Percentiles rank a stretch among this genome's conserved stretches.
Conservation (phyloP, 495 filamentous ascomycete genomes). For the Tuber aestivum region DNA sequence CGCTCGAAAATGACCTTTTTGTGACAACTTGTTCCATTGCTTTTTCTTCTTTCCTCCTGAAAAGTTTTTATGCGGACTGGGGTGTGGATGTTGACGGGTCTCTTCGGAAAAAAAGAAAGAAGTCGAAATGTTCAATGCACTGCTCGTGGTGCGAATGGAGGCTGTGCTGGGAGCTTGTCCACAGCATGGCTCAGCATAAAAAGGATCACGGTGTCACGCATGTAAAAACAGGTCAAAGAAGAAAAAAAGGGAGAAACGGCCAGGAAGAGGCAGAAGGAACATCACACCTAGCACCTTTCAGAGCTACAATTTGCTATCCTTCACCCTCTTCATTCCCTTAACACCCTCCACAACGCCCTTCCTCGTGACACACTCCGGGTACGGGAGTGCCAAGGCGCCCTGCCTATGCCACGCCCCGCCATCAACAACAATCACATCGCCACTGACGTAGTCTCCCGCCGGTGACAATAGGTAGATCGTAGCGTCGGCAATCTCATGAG, state of each 20-base stretch:
- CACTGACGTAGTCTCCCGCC: conserved; percentile 76
- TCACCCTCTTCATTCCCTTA: conserved; percentile 27
- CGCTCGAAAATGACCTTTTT: neutral
- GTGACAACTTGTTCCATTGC: neutral
- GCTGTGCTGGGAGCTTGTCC: neutral
- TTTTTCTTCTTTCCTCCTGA: neutral
- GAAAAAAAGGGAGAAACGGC: neutral
- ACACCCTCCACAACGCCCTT: conserved; percentile 27
- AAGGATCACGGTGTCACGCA: neutral
- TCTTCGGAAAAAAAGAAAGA: neutral
- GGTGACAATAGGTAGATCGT: conserved; percentile 82
- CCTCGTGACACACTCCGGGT: conserved; percentile 30
- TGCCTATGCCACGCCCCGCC: conserved; percentile 64
- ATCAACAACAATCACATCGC: conserved; percentile 71
- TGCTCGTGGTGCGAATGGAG: neutral
- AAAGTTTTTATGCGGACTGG: conserved; percentile 1
- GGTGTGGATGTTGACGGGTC: neutral
- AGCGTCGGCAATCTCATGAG: conserved; percentile 86
- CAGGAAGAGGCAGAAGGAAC: neutral
- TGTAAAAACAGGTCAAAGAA: neutral
- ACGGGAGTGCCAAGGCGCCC: conserved; percentile 36
- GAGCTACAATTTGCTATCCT: conserved; percentile 29
- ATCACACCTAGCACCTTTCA: neutral
- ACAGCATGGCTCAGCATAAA: neutral
- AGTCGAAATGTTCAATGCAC: neutral